A percentile compares a stretch with the other conserved stretches of the same genome.
Evolutionary conservation across 306 rosid genomes (phyloP).

Genomic region (Dicorynia guianensis): DNA sequence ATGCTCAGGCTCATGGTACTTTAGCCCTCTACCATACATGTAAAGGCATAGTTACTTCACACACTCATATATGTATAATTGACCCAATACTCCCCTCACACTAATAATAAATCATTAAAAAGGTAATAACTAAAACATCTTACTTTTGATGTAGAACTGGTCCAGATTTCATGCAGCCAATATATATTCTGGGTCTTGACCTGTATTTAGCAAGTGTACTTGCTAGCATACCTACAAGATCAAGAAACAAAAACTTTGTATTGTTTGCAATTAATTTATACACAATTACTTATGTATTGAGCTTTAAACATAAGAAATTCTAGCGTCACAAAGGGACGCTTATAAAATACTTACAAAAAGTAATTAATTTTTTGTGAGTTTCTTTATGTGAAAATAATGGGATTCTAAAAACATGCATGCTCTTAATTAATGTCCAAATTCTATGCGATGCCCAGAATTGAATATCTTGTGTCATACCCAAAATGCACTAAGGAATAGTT

Average conservation of each 20-base stretch:
- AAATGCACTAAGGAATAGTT: too few species aligned
- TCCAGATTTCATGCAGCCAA: conserved; percentile 99
- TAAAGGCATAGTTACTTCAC: neutral
- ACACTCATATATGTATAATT: neutral
- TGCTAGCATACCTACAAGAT: conserved; percentile 56
- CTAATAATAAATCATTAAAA: neutral
- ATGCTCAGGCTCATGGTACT: conserved; percentile 88
- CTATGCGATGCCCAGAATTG: too few species aligned
- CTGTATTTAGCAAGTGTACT: conserved; percentile 66
- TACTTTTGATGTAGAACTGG: conserved; percentile 86
- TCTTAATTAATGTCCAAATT: neutral
- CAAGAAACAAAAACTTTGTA: neutral
- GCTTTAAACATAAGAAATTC: too few species aligned
- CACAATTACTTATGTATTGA: neutral
- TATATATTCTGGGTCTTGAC: conserved; percentile 73
- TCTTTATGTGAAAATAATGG: too few species aligned
- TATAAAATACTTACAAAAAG: too few species aligned
- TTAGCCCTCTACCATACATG: conserved; percentile 62
- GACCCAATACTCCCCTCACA: neutral
- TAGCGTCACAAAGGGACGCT: too few species aligned
- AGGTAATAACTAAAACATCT: neutral
- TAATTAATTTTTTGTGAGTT: too few species aligned
- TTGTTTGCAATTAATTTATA: neutral
- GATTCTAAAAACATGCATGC: too few species aligned
- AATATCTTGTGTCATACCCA: too few species aligned